phyloP scores from a whole-genome alignment of 805 yeast genomes.

The Barnettozyma botsteinii region DNA sequence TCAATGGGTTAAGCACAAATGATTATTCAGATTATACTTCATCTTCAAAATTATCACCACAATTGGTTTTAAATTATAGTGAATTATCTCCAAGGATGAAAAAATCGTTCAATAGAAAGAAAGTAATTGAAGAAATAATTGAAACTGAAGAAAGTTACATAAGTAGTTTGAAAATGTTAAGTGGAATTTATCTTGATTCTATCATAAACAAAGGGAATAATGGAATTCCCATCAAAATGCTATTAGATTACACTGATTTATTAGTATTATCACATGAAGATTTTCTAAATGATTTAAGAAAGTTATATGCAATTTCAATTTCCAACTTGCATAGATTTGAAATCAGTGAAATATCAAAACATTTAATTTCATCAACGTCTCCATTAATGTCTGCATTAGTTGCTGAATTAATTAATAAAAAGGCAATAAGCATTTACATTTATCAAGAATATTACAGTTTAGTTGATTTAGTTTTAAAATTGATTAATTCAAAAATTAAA shows the following conservation, averaged over 20 bases:
- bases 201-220: slow-evolving; percentile 27
- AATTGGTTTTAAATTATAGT: slow-evolving; percentile 3
- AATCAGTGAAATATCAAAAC: neutral
- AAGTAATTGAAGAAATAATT: slow-evolving; percentile 40
- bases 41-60: slow-evolving; percentile 20
- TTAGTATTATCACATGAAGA: slow-evolving; percentile 29
- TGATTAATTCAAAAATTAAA: slow-evolving; percentile 27
- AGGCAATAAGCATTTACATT: slow-evolving; percentile 23
- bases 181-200: slow-evolving; percentile 38
- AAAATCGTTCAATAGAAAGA: slow-evolving; percentile 20
- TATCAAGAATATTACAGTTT: slow-evolving; percentile 33
- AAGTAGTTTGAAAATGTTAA: slow-evolving; percentile 37
- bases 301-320: slow-evolving; percentile 7
- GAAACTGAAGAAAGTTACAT: slow-evolving; percentile 45
- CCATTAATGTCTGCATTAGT: slow-evolving; percentile 23
- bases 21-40: slow-evolving; percentile 11
- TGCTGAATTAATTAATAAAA: slow-evolving; percentile 18
- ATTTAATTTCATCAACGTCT: slow-evolving; percentile 11
- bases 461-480: slow-evolving; percentile 29
- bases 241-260: slow-evolving; percentile 25
- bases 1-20: neutral
- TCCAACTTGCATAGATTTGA: slow-evolving; percentile 1
- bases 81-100: slow-evolving; percentile 17
- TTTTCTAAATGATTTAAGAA: slow-evolving; percentile 26
- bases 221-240: slow-evolving; percentile 32